Evolutionary conservation across 495 filamentous ascomycete genomes (phyloP).

Genomic region (Acidomyces sp.): DNA sequence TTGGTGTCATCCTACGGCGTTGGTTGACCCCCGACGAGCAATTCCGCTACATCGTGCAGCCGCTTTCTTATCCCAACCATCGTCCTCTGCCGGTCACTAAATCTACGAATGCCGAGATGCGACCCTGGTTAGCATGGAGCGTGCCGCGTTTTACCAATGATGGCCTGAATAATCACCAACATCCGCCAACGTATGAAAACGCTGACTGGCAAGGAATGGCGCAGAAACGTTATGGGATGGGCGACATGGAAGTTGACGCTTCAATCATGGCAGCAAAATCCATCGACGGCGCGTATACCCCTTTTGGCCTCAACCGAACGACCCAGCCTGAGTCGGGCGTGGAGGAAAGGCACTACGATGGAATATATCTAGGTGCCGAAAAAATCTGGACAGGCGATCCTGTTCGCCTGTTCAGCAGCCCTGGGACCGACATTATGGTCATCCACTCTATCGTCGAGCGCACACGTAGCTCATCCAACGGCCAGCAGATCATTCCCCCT

Average conservation of each 20-base stretch:
- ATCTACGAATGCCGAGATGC: constrained; percentile 29
- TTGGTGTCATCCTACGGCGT: constrained; percentile 36
- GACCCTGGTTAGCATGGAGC: constrained; percentile 54
- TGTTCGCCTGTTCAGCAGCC: constrained; percentile 34
- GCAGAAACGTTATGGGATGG: constrained; percentile 30
- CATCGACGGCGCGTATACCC: constrained; percentile 43
- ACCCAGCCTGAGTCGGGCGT: constrained; percentile 26
- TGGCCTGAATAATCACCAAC: constrained; percentile 19
- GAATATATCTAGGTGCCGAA: constrained; percentile 50
- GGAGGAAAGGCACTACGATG: constrained; percentile 36
- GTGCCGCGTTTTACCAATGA: constrained; percentile 32
- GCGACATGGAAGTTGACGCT: constrained; percentile 44
- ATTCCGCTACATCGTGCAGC: constrained; percentile 36
- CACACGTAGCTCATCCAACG: constrained; percentile 5
- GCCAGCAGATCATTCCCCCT: constrained; percentile 7
- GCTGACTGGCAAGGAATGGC: constrained; percentile 39
- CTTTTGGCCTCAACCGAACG: constrained; percentile 36
- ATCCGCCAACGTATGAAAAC: constrained; percentile 33
- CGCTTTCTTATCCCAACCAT: constrained; percentile 37
- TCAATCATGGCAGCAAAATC: constrained; percentile 47
- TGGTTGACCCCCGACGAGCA: constrained; percentile 22
- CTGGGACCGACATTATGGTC: constrained; percentile 41
- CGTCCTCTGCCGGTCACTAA: constrained; percentile 29
- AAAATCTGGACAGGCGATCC: constrained; percentile 49
- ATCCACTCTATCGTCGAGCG: constrained; percentile 32